Evolutionary conservation across 345 rosid genomes (phyloP), one percentile per base, ranked within the genome.

Genomic region (Lumnitzera racemosa): DNA sequence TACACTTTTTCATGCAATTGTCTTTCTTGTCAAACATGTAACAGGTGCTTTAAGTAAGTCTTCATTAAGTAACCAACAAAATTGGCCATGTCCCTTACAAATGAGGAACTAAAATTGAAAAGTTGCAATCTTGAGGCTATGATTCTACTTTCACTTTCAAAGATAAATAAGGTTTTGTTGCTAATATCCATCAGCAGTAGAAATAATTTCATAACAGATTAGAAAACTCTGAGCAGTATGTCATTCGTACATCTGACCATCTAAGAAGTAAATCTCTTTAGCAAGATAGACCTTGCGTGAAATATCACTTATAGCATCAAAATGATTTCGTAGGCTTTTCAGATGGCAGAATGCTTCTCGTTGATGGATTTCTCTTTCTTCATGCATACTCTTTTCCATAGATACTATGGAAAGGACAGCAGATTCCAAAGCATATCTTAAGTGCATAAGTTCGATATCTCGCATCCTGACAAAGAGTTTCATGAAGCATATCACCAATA

Each of bases 361-460:
- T 60, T 65, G 83, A 70, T 74, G 59, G 74, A 66, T 70, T 66
- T 77, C 86, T 54, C 57, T 73, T 70, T 82, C 94, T 54, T 75
- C 72, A 55, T 62, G 79, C 51, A 60, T 48, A 63, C 73, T 80
- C 74, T 67, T 83, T 63, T 76, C 90, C 81, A 87, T 81, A 51
- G 72, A 82, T 77, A 80, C 88, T 51, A 92, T 72, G 17, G 94
- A 91, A 67, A 92, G 83, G 56, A 87, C 88, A 53, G 74, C 71
- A 53, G 97, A 87, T 73, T 89, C 97, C 81, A 92, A 59, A 63
- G 94, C 87, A 87, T 92, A 92, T 60, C 89, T 90, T 96, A 92
- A 85, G 74, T 79, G 91, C 96, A 92, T 89, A 68, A 92, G 83
- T 76, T 92, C 98, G 76, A 87, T 80, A 75, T 92, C 98, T 75